Conservation (phyloP, 225 moss, liverwort and hornwort genomes). For the Lunularia cruciata region DNA sequence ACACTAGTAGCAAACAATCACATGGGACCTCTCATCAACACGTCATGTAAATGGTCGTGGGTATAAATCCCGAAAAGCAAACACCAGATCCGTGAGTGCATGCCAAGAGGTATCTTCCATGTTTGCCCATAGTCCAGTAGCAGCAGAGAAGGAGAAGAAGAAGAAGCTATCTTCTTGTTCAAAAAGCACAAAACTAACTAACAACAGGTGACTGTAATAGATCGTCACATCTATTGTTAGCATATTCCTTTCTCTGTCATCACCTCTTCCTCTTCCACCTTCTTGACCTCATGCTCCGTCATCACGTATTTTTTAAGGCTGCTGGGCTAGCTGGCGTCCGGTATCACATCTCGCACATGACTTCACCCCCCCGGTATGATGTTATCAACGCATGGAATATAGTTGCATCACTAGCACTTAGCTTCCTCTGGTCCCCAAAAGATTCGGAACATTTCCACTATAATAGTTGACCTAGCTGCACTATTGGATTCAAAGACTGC, state of each 20-base stretch:
- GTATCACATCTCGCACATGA: background rate
- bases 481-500: background rate
- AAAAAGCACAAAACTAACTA: background rate
- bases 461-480: background rate
- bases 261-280: too few relatives aligned
- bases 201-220: background rate
- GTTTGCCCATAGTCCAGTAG: background rate
- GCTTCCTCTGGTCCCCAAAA: too few relatives aligned
- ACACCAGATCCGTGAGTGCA: background rate
- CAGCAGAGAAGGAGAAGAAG: background rate
- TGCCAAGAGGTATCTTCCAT: constrained; percentile 1
- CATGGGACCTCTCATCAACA: background rate
- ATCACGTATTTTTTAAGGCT: background rate
- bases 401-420: background rate
- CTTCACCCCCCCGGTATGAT: background rate
- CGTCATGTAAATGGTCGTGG: background rate
- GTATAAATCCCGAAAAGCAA: constrained; percentile 3
- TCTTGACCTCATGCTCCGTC: background rate
- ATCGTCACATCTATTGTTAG: background rate
- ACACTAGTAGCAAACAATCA: background rate
- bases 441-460: background rate
- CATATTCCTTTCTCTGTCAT: background rate
- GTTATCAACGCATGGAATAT: background rate
- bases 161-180: background rate
- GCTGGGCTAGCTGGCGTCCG: background rate